Base-by-base conservation (phyloP, 768 basidiomycete species). In the Mycena epipterygia region DNA sequence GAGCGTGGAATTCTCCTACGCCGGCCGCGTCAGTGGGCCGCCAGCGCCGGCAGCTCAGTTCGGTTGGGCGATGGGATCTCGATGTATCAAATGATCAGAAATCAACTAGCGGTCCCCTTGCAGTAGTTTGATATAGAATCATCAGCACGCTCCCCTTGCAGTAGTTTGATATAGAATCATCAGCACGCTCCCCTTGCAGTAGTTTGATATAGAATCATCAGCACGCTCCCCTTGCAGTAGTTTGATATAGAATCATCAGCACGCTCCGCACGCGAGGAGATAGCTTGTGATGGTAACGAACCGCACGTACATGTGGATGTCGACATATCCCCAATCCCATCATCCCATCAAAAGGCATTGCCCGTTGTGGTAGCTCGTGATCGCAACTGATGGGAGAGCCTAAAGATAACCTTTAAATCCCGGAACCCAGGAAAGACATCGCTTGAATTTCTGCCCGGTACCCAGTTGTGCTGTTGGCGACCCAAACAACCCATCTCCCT, bases 1-100 rank as follows among this genome's bases (percentile, higher is more conserved):
- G 81, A 97, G 97, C 11, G 96, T 99, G 70, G 90, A 88, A 73
- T 99, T 99, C 81, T 79, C 87, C 35, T 12, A 17, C 9, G 71
- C 62, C 55, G 12, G 33, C n/a, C 49, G 56, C 44, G 41, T 8
- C 25, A 60, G 21, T n/a, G n/a, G n/a, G n/a, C n/a, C n/a, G n/a
- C n/a, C 32, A 53, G 74, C 64, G 64, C 59, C 44, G 71, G 49
- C 25, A 65, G 27, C 69, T 71, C 69, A 71, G 58, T 61, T 71
- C 66, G 66, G 51, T 60, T 52, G 39, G 35, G 67, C 67, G 67
- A 41, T 57, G 19, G 52, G 35, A 57, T 62, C 65, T 71, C 53
- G 57, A 21, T 30, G 46, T 51, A 67, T 67, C 66, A 60, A 59
- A 48, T 57, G 64, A 65, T 65, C 27, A 49, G 37, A 57, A 57